phyloP scores from a whole-genome alignment of 352 stramenopile species.

The Globisporangium emineosum region DNA sequence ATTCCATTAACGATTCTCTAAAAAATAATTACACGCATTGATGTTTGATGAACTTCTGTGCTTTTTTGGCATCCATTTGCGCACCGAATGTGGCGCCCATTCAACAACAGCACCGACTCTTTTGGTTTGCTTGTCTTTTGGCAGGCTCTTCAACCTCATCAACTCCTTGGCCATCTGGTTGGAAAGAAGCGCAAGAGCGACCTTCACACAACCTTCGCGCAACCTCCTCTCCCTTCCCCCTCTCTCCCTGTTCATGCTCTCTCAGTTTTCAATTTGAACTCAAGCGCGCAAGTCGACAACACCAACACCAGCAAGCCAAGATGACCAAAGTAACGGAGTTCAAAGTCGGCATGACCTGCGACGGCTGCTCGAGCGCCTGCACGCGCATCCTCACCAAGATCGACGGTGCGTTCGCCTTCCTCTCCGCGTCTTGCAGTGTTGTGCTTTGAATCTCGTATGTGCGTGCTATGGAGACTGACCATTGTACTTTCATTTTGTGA shows the following conservation, averaged over 20 bases:
- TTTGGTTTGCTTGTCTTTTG: not conserved
- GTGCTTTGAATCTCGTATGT: too few species aligned
- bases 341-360: conserved; percentile 90
- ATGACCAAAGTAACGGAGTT: conserved; percentile 82
- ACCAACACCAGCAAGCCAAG: not conserved
- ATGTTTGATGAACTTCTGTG: not conserved
- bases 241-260: not conserved
- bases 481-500: not conserved
- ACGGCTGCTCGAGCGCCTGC: conserved; percentile 86
- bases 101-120: not conserved
- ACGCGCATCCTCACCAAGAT: conserved; percentile 90
- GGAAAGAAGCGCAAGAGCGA: not conserved
- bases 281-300: conserved; percentile 16
- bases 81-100: not conserved
- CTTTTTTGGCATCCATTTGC: not conserved
- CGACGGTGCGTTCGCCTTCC: conserved; percentile 41
- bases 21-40: not conserved
- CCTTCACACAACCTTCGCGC: not conserved
- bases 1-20: conserved; percentile 2
- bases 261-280: conserved; percentile 26
- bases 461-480: not conserved
- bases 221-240: not conserved
- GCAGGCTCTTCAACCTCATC: not conserved
- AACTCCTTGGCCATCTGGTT: not conserved
- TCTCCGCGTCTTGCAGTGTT: not conserved